A percentile compares a stretch with the other conserved stretches of the same genome.
phyloP scores from a whole-genome alignment of 1,284 basidiomycete species.

The Naganishia sp. region DNA sequence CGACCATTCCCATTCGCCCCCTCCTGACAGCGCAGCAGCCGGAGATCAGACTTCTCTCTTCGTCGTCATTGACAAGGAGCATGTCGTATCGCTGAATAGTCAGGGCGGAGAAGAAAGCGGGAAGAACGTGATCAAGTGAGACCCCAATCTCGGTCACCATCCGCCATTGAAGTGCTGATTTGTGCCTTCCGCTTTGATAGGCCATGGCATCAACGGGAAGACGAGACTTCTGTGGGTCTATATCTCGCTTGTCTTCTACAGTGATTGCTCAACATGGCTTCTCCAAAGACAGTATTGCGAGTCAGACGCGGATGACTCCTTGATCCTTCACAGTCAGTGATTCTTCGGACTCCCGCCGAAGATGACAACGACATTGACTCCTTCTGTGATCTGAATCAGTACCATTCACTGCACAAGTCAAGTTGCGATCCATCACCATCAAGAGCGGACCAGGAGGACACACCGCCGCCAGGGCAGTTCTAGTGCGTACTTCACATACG shows the following conservation, averaged over 20 bases:
- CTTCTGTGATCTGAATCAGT: constrained; percentile 36
- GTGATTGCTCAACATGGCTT: neutral
- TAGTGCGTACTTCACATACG: constrained; percentile 24
- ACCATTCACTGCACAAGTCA: constrained; percentile 51
- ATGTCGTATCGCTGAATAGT: constrained; percentile 52
- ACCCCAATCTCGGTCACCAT: neutral
- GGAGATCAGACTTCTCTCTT: constrained; percentile 50
- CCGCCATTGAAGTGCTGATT: constrained; percentile 15
- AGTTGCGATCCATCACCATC: constrained; percentile 51
- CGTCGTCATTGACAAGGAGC: constrained; percentile 46
- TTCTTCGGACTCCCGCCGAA: neutral
- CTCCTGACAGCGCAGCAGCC: constrained; percentile 37
- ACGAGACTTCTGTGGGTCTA: constrained; percentile 46
- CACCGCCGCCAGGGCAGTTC: constrained; percentile 44
- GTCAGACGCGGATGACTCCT: constrained; percentile 51
- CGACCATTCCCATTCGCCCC: constrained; percentile 49
- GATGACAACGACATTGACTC: neutral
- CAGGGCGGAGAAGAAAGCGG: constrained; percentile 47
- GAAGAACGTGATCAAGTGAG: constrained; percentile 53
- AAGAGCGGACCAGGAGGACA: constrained; percentile 49
- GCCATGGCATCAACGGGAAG: constrained; percentile 48
- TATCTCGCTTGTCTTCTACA: neutral
- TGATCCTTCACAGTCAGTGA: constrained; percentile 50
- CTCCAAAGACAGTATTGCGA: constrained; percentile 40
- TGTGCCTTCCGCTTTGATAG: constrained; percentile 18